These are phyloP conservation scores for Ramichloridium luteum DNA, from an alignment of 2,329 filamentous ascomycete genomes.

Conservation along the genomic window DNA sequence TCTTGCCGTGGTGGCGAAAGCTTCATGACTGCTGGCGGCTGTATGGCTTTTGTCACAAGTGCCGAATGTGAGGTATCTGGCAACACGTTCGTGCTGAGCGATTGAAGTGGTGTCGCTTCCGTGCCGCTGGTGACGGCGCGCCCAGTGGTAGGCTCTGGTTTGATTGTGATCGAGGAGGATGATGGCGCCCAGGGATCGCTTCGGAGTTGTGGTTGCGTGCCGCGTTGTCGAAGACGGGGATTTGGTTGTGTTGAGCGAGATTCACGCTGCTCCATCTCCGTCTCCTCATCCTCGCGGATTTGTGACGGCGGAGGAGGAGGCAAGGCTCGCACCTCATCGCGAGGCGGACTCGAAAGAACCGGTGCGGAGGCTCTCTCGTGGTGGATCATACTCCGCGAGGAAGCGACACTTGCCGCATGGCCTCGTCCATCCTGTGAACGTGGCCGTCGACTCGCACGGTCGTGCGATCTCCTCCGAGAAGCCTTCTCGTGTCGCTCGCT, in stretches of 20 bases:
- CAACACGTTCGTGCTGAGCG: slow-evolving; percentile 19
- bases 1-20: slow-evolving; percentile 9
- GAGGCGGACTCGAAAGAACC: no score
- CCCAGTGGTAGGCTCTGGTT: slow-evolving; percentile 7
- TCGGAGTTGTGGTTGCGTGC: slow-evolving; percentile 4
- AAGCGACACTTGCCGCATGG: no score
- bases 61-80: slow-evolving; percentile 9
- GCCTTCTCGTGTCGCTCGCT: slow-evolving; percentile 4
- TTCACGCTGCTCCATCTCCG: no score
- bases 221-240: slow-evolving; percentile 4
- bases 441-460: no score
- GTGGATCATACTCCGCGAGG: no score
- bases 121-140: slow-evolving; percentile 17
- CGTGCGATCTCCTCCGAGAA: slow-evolving; percentile 6
- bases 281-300: no score
- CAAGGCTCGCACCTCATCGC: no score
- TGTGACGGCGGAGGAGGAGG: no score
- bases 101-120: slow-evolving; percentile 16
- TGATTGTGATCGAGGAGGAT: slow-evolving; percentile 4
- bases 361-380: no score
- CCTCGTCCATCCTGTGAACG: slow-evolving; percentile 1
- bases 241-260: no score
- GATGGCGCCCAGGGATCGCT: slow-evolving; percentile 20
- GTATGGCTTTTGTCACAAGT: slow-evolving; percentile 12
- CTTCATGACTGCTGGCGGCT: no score